Evolutionary conservation across 371 early-diverging fungal species (phyloP).

Genomic region (Nematocida sp.): DNA sequence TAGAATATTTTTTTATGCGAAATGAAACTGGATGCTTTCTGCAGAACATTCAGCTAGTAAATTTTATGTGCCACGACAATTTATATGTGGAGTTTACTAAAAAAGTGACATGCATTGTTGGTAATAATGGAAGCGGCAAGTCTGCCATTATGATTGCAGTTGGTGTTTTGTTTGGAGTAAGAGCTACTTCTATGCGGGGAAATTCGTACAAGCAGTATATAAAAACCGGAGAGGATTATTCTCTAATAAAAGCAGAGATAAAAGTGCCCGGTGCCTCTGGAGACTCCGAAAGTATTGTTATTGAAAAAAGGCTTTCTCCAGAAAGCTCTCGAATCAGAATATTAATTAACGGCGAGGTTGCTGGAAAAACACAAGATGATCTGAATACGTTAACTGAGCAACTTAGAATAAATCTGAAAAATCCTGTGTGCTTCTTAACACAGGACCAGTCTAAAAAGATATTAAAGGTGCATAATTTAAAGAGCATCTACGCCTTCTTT

Average conservation of each 20-base stretch:
- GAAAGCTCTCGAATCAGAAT: conserved; percentile 46
- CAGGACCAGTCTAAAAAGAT: conserved; percentile 70
- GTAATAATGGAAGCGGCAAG: conserved; percentile 70
- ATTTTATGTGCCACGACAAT: conserved; percentile 71
- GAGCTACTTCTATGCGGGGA: conserved; percentile 66
- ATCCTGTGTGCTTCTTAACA: conserved; percentile 70
- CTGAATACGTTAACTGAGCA: conserved; percentile 63
- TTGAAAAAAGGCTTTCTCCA: conserved; percentile 64
- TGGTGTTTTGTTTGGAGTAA: conserved; percentile 69
- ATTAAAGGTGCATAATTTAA: conserved; percentile 59
- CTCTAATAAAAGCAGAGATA: conserved; percentile 59
- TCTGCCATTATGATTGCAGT: conserved; percentile 70
- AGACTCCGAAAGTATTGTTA: conserved; percentile 56
- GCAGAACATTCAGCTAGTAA: conserved; percentile 63
- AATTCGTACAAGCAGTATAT: conserved; percentile 63
- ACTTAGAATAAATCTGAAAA: conserved; percentile 63
- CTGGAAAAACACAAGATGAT: conserved; percentile 61
- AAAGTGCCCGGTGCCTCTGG: conserved; percentile 22
- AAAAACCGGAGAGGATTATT: conserved; percentile 59
- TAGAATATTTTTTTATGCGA: conserved; percentile 17
- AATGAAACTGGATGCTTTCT: conserved; percentile 21
- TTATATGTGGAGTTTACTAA: conserved; percentile 64
- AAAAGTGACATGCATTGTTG: conserved; percentile 67
- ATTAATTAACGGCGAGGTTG: conserved; percentile 34
- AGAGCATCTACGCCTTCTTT: conserved; percentile 67